Base-by-base conservation (phyloP, 78 protist genomes). In the Trichosphaerium sp. region DNA sequence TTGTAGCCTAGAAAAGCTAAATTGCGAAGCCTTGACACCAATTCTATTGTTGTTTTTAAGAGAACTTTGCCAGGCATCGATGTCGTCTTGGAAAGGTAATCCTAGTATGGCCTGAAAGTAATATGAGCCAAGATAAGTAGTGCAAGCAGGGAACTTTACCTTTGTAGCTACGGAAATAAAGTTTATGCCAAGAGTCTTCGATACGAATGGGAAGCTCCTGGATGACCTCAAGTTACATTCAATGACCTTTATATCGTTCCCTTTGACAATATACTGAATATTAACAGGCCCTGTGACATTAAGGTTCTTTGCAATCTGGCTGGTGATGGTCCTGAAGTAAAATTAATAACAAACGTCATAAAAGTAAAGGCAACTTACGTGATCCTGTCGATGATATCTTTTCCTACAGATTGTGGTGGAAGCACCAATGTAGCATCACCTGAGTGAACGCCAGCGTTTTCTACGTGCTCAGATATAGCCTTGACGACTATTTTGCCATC, bases 351-450 rank as follows among this genome's bases (percentile, higher is more conserved):
- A 34, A 57, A 29, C 62, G 62, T 34, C 26, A 57, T 34, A 29
- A 57, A 15, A 44, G 51, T 69, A 12, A 10, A 29, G 23, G 82
- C 69, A 29, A 79, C 1, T 41, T 1, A 23, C 40, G 1, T 21
- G 32, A 69, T 12, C 44, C 37, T 5, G 12, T 0, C 43, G 25
- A 73, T 18, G 44, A 71, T 60, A 41, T 34, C 61, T 52, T 6
- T 61, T 42, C 65, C 39, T 14, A 44, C 51, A 35, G 56, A 29
- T 63, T 59, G 76, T 7, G 89, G 73, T 10, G 94, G 94, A 39
- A 85, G 84, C 18, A 85, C 62, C 62, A 85, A 74, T n/a, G 85
- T 79, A 1, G 90, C 90, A 55, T 85, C 90, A 4, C 90, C 90
- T 0, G 78, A 66, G 85, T 85, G 90, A 32, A 85, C 90, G 48